Percentiles rank a stretch among this genome's conserved stretches.
Conservation (phyloP, 169 alveolate species). For the Eimeria mitis region DNA sequence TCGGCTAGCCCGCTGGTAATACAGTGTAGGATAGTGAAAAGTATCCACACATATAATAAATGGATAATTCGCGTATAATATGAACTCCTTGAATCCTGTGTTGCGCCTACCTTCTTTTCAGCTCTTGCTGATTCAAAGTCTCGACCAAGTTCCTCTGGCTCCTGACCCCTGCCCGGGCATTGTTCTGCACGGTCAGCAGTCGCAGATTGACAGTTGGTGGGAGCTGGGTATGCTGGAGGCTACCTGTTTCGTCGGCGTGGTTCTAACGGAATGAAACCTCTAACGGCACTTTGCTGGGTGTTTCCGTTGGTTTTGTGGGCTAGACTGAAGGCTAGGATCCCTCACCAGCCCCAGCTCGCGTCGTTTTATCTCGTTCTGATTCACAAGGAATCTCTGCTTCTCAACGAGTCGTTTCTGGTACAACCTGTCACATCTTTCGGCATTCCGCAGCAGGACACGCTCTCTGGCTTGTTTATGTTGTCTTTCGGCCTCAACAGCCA, state of each 20-base stretch:
- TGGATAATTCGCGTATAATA: not conserved
- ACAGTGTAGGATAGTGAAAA: no score
- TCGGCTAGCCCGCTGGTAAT: not conserved
- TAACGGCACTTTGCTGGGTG: not conserved
- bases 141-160: conserved; percentile 28
- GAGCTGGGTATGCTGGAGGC: not conserved
- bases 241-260: not conserved
- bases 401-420: conserved; percentile 40
- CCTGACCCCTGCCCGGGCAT: conserved; percentile 48
- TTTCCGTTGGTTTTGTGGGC: not conserved
- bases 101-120: conserved; percentile 37
- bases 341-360: conserved; percentile 53
- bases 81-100: no score
- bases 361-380: conserved; percentile 39
- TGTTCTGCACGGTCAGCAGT: not conserved
- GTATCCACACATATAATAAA: not conserved
- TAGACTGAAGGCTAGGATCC: not conserved
- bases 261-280: not conserved
- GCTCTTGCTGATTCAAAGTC: conserved; percentile 37
- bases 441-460: conserved; percentile 34
- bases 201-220: not conserved
- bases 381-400: conserved; percentile 54
- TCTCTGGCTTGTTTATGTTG: conserved; percentile 27
- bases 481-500: conserved; percentile 37
- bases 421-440: conserved; percentile 13